Conservation (phyloP, 1,284 basidiomycete species). For the Schizophyllum commune region DNA sequence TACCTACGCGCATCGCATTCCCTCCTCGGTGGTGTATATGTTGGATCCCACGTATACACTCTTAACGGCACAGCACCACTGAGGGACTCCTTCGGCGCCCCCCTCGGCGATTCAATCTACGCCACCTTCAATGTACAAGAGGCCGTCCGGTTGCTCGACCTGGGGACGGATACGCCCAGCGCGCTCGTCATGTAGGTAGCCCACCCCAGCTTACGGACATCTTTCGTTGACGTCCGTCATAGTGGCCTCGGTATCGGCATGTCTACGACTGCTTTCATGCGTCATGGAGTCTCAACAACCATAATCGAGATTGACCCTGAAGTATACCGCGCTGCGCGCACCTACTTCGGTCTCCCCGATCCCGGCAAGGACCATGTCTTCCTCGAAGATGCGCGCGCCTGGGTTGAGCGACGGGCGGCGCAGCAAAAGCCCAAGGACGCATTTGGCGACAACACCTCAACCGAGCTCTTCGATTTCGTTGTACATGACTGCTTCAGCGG, state of each 20-base stretch:
- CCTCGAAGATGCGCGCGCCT: conserved; percentile 68
- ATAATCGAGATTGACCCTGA: conserved; percentile 83
- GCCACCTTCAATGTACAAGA: conserved; percentile 82
- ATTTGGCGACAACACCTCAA: not conserved
- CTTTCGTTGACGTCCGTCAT: conserved; percentile 5
- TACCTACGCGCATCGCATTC: conserved; percentile 86
- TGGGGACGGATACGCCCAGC: conserved; percentile 29
- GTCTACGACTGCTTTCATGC: conserved; percentile 64
- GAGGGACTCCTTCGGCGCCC: conserved; percentile 45
- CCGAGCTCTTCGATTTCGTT: conserved; percentile 58
- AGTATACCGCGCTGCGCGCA: conserved; percentile 76
- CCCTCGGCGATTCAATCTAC: conserved; percentile 75
- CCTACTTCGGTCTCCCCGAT: conserved; percentile 71
- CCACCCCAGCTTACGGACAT: not conserved
- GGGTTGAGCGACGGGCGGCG: conserved; percentile 36
- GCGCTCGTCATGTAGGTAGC: conserved; percentile 64
- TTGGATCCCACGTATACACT: conserved; percentile 39
- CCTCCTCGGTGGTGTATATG: conserved; percentile 85
- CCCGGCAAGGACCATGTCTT: conserved; percentile 50
- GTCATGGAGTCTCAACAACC: conserved; percentile 61
- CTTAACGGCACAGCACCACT: conserved; percentile 32
- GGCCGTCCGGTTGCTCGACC: conserved; percentile 59
- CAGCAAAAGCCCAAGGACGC: conserved; percentile 4
- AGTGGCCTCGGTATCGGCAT: conserved; percentile 86
- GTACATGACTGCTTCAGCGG: conserved; percentile 92